Evolutionary conservation across 1,284 basidiomycete genomes (phyloP), one percentile per base, ranked within the genome.

Genomic region (Trametes pubescens): DNA sequence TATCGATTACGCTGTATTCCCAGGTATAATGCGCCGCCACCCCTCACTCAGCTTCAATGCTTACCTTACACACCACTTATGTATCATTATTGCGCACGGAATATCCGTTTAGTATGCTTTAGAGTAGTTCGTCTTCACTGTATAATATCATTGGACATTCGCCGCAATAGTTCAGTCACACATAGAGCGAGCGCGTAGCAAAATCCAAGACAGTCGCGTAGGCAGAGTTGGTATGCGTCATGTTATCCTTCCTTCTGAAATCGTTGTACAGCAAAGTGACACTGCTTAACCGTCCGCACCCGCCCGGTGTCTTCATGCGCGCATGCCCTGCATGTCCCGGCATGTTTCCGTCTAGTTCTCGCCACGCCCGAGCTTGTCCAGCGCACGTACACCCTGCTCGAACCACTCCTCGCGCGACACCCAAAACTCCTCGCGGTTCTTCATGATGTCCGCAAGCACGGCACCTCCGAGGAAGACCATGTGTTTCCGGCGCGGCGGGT

Each of bases 381-480:
- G 76, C 34, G 94, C 84, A 49, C 86, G 82, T 10, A 84, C 79
- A 21, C 96, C 96, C 78, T 96, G 89, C 79, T 98, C 96, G 69
- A 91, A 90, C 94, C 95, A 98, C 78, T 97, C 95, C 71, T 93
- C 92, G 67, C 91, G 85, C 59, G 94, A 87, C 76, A 98, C 91
- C 96, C 97, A 99, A 83, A 99, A 99, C 73, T 94, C 92, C 74
- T 95, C 88, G 44, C 95, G 86, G 74, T 84, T 86, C 82, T 98
- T 98, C 97, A 99, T 99, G 79, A 99, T 99, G 78, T 99, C 96
- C 5, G 96, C 96, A 26, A 98, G 82, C 5, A 97, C 95, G 3
- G 94, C 97, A 59, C 97, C 97, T 43, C 98, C 97, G 13, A 99
- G 86, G 89, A 99, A 99, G 57, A 99, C 97, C 96, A 98, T 98